Percentiles rank a stretch among this genome's conserved stretches.
phyloP scores from a whole-genome alignment of 345 rosid species.

The Physaria fendleri region DNA sequence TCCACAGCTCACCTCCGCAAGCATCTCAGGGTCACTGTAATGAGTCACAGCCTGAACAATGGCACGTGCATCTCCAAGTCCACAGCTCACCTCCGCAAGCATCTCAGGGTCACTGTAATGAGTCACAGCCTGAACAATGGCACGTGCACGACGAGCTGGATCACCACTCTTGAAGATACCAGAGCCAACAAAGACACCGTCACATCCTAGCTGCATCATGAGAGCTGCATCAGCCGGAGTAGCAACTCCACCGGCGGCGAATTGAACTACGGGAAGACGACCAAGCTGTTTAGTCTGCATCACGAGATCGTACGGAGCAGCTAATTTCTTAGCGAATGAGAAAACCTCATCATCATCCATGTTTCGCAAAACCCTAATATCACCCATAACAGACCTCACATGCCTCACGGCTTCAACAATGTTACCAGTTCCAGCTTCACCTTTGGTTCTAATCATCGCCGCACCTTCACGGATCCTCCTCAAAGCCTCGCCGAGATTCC shows the following conservation, averaged over 20 bases:
- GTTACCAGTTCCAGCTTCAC: constrained; percentile 89
- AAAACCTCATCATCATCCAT: constrained; percentile 94
- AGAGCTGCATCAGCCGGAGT: constrained; percentile 77
- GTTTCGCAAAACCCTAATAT: constrained; percentile 62
- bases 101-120: constrained; percentile 67
- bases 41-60: constrained; percentile 75
- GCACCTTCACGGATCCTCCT: constrained; percentile 85
- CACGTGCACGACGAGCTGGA: constrained; percentile 60
- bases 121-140: constrained; percentile 72
- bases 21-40: constrained; percentile 63
- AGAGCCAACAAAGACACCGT: constrained; percentile 66
- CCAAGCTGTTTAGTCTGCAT: constrained; percentile 82
- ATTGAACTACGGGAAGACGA: constrained; percentile 65
- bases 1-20: constrained; percentile 69
- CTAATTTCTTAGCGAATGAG: constrained; percentile 64
- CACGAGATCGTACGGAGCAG: constrained; percentile 63
- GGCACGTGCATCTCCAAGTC: constrained; percentile 72
- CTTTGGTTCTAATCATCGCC: constrained; percentile 90
- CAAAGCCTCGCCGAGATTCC: constrained; percentile 76
- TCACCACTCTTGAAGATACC: constrained; percentile 77
- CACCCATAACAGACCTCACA: constrained; percentile 83
- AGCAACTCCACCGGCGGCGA: constrained; percentile 76
- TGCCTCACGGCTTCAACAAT: constrained; percentile 80
- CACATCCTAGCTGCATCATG: constrained; percentile 84
- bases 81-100: constrained; percentile 69